These are phyloP conservation scores for Carnegiea gigantea DNA, from an alignment of 179 eudicot genomes.

Conservation along the genomic window DNA sequence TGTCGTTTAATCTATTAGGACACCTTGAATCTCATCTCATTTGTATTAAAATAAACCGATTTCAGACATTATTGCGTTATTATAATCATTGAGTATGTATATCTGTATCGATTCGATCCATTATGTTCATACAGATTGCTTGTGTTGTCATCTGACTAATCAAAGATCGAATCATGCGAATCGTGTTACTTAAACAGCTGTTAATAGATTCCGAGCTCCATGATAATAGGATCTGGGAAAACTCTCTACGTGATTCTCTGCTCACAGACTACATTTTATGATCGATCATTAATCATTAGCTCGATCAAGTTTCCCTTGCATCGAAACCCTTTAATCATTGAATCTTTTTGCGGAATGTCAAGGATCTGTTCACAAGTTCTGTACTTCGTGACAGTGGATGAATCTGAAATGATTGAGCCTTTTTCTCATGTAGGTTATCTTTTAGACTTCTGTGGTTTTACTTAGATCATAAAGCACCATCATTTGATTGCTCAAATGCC, in stretches of 20 bases:
- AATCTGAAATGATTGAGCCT: neutral
- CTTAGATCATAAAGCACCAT: neutral
- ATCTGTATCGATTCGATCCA: constrained; percentile 23
- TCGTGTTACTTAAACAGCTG: constrained; percentile 25
- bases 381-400: neutral
- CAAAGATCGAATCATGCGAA: constrained; percentile 22
- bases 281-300: neutral
- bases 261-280: constrained; percentile 23
- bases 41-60: constrained; percentile 13
- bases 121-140: constrained; percentile 24
- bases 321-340: neutral
- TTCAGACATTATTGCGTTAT: constrained; percentile 5
- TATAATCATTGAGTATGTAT: constrained; percentile 12
- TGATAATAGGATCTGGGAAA: constrained; percentile 35
- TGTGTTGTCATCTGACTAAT: neutral
- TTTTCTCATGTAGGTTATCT: neutral
- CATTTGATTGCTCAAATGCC: neutral
- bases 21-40: constrained; percentile 15
- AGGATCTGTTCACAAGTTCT: neutral
- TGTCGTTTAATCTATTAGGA: neutral
- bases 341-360: neutral
- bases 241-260: constrained; percentile 18
- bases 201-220: constrained; percentile 24
- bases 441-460: neutral
- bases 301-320: neutral